Percentiles rank a stretch among this genome's conserved stretches.
phyloP scores from a whole-genome alignment of 2,329 filamentous ascomycete species.

The Raffaelea albimanens region DNA sequence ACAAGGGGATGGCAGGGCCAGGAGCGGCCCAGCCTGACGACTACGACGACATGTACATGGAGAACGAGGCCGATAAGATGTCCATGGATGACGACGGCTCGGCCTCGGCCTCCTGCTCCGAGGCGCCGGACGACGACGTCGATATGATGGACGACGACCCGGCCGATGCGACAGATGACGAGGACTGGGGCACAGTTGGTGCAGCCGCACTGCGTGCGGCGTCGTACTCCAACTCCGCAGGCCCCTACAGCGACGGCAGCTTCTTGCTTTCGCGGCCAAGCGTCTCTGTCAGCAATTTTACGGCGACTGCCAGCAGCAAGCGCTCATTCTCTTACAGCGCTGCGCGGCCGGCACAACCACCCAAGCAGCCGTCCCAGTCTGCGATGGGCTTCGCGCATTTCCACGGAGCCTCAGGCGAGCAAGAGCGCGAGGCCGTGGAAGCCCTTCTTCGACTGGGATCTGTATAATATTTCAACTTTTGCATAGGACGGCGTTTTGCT shows the following conservation, averaged over 20 bases:
- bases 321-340: slow-evolving; percentile 40
- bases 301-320: slow-evolving; percentile 17
- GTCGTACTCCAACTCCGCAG: slow-evolving; percentile 45
- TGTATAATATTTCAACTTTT: slow-evolving; percentile 47
- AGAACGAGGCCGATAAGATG: slow-evolving; percentile 92
- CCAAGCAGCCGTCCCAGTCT: slow-evolving; percentile 23
- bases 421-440: slow-evolving; percentile 75
- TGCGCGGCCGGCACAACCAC: slow-evolving; percentile 34
- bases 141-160: slow-evolving; percentile 65
- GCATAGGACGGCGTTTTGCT: slow-evolving; percentile 43
- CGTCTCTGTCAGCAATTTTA: slow-evolving; percentile 29
- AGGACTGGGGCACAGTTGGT: slow-evolving; percentile 88
- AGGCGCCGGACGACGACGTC: slow-evolving; percentile 57
- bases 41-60: slow-evolving; percentile 56
- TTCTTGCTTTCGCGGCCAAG: slow-evolving; percentile 40
- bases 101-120: slow-evolving; percentile 65
- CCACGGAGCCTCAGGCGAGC: slow-evolving; percentile 50
- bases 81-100: slow-evolving; percentile 69
- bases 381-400: slow-evolving; percentile 38
- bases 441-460: slow-evolving; percentile 74
- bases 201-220: slow-evolving; percentile 70
- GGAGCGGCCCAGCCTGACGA: slow-evolving; percentile 63
- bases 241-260: slow-evolving; percentile 41
- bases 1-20: slow-evolving; percentile 41
- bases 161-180: slow-evolving; percentile 84